These are phyloP conservation scores for Crithidia expoeki DNA, from an alignment of 208 protist species.

Conservation along the genomic window DNA sequence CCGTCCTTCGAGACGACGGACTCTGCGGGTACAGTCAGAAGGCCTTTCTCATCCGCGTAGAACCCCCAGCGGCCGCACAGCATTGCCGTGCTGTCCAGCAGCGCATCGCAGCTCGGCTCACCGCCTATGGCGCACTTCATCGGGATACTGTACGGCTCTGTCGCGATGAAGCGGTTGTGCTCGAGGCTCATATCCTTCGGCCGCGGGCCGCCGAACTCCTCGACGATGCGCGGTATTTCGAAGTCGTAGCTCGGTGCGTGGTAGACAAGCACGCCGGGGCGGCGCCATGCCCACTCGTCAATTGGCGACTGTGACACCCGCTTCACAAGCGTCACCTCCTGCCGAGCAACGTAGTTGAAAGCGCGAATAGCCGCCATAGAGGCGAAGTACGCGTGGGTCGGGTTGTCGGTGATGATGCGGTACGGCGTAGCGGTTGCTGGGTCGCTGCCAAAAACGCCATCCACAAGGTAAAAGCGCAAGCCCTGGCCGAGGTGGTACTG, in stretches of 20 bases:
- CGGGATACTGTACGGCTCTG: slow-evolving; percentile 91
- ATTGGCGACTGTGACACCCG: slow-evolving; percentile 83
- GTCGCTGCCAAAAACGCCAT: slow-evolving; percentile 87
- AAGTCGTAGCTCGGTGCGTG: slow-evolving; percentile 88
- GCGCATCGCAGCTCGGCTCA: slow-evolving; percentile 78
- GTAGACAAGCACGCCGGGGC: slow-evolving; percentile 82
- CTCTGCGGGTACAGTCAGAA: slow-evolving; percentile 76
- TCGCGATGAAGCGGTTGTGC: slow-evolving; percentile 72
- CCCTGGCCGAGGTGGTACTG: slow-evolving; percentile 91
- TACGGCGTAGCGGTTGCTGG: slow-evolving; percentile 75
- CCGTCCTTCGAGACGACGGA: slow-evolving; percentile 69
- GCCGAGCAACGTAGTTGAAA: slow-evolving; percentile 84
- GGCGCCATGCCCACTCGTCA: slow-evolving; percentile 90
- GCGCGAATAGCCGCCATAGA: slow-evolving; percentile 81
- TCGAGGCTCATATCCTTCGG: slow-evolving; percentile 81
- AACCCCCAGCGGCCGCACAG: slow-evolving; percentile 90
- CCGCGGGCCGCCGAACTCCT: slow-evolving; percentile 91
- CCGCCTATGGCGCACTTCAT: slow-evolving; percentile 87
- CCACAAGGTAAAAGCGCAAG: slow-evolving; percentile 88
- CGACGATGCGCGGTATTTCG: slow-evolving; percentile 84
- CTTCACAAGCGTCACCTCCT: slow-evolving; percentile 89
- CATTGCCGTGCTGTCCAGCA: slow-evolving; percentile 77
- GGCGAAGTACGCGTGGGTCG: slow-evolving; percentile 85
- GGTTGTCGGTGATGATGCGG: slow-evolving; percentile 91
- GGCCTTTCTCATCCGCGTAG: slow-evolving; percentile 86